Conservation (phyloP, 805 yeast genomes). For the Jamesozyma spencerorum region DNA sequence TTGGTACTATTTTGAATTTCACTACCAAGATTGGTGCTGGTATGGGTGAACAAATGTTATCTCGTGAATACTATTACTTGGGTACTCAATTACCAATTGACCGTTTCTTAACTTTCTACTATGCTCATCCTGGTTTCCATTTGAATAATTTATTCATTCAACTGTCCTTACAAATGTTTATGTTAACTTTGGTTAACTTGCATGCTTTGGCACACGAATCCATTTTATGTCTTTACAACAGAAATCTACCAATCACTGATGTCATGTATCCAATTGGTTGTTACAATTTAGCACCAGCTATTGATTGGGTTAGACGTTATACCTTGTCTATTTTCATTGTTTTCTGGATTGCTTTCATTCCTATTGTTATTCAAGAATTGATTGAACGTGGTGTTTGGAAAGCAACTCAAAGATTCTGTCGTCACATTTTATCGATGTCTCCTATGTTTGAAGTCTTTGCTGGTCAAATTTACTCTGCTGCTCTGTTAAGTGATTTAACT, state of each 20-base stretch:
- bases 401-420: slow-evolving; percentile 57
- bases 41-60: slow-evolving; percentile 85
- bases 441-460: slow-evolving; percentile 80
- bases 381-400: slow-evolving; percentile 77
- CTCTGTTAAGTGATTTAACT: slow-evolving; percentile 60
- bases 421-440: slow-evolving; percentile 61
- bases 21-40: slow-evolving; percentile 88
- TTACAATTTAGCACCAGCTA: slow-evolving; percentile 61
- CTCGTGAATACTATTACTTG: slow-evolving; percentile 73
- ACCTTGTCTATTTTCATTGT: slow-evolving; percentile 74
- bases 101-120: slow-evolving; percentile 72
- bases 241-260: slow-evolving; percentile 59
- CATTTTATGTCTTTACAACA: slow-evolving; percentile 58
- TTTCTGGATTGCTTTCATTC: slow-evolving; percentile 71
- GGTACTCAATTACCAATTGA: slow-evolving; percentile 76
- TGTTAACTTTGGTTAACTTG: slow-evolving; percentile 60
- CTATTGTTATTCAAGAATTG: slow-evolving; percentile 69
- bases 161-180: slow-evolving; percentile 62
- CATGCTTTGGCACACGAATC: slow-evolving; percentile 68
- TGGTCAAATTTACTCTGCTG: slow-evolving; percentile 67
- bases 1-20: slow-evolving; percentile 76
- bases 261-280: slow-evolving; percentile 59
- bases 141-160: slow-evolving; percentile 72
- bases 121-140: slow-evolving; percentile 84
- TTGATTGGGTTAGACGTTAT: slow-evolving; percentile 76